A percentile compares a stretch with the other conserved stretches of the same genome.
Evolutionary conservation across 1,139 yeast species (phyloP).

Genomic region (Saccharomyces hybrid): DNA sequence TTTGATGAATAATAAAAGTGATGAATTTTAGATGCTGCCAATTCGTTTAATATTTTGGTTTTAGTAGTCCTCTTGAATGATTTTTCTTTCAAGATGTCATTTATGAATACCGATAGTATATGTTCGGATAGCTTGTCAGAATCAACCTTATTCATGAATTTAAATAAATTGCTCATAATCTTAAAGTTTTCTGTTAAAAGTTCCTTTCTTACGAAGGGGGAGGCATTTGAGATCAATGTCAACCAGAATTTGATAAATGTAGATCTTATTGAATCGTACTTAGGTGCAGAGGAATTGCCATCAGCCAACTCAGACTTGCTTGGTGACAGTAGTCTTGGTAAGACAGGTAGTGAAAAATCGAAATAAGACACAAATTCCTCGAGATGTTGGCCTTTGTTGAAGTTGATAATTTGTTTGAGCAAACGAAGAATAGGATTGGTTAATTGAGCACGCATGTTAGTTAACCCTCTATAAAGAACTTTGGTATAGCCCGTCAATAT

Average conservation of each 20-base stretch:
- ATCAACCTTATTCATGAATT: constrained; percentile 51
- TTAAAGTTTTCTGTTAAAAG: constrained; percentile 50
- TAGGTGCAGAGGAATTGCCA: constrained; percentile 31
- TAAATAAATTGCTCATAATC: constrained; percentile 58
- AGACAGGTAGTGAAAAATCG: constrained; percentile 55
- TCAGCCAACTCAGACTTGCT: constrained; percentile 40
- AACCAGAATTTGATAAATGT: constrained; percentile 59
- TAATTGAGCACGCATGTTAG: constrained; percentile 48
- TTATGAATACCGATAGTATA: constrained; percentile 44
- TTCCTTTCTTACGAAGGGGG: constrained; percentile 54
- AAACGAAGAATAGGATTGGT: constrained; percentile 57
- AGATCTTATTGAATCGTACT: constrained; percentile 41
- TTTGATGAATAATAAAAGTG: constrained; percentile 42
- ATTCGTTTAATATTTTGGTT: constrained; percentile 70
- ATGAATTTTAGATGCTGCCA: constrained; percentile 54
- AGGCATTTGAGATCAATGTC: constrained; percentile 41
- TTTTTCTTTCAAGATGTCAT: constrained; percentile 49
- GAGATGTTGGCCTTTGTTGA: constrained; percentile 42
- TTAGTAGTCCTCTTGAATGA: constrained; percentile 63
- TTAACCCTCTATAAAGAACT: constrained; percentile 61
- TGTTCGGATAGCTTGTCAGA: constrained; percentile 37
- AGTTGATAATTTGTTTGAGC: constrained; percentile 45
- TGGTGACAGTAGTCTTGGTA: constrained; percentile 58
- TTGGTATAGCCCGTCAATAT: constrained; percentile 52
- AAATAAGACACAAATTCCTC: constrained; percentile 57